phyloP scores from a whole-genome alignment of 1,139 yeast species.

The Geotrichum bryndzae region DNA sequence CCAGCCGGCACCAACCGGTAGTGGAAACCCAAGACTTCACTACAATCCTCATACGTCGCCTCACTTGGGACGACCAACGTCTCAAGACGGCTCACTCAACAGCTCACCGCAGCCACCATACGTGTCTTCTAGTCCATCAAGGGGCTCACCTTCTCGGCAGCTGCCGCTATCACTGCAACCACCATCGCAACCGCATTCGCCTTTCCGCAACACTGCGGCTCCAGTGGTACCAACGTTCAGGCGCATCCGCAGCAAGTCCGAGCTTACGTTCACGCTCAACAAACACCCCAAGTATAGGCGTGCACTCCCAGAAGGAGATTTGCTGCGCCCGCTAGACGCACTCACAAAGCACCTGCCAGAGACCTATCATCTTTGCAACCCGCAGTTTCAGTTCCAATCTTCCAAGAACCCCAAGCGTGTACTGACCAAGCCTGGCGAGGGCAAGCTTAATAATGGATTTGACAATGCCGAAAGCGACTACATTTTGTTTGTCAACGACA shows the following conservation, averaged over 20 bases:
- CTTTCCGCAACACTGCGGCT: neutral
- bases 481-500: conserved; percentile 86
- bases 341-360: conserved; percentile 70
- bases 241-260: conserved; percentile 43
- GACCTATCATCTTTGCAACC: conserved; percentile 82
- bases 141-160: neutral
- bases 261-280: conserved; percentile 58
- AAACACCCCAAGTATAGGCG: conserved; percentile 71
- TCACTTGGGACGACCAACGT: conserved; percentile 5
- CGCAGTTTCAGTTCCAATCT: conserved; percentile 75
- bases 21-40: neutral
- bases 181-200: neutral
- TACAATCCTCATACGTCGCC: conserved; percentile 7
- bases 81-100: neutral
- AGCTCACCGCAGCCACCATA: neutral
- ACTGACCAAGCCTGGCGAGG: conserved; percentile 85
- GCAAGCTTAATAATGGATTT: conserved; percentile 68
- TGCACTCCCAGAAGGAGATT: conserved; percentile 70
- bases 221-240: conserved; percentile 40
- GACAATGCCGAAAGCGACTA: conserved; percentile 89
- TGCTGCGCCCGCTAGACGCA: conserved; percentile 67
- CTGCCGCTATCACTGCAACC: neutral
- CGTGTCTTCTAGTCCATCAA: neutral
- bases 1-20: neutral
- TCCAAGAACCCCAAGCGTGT: conserved; percentile 86